Base-by-base conservation (phyloP, 1,284 basidiomycete genomes). In the Tylopilus orsonianus region DNA sequence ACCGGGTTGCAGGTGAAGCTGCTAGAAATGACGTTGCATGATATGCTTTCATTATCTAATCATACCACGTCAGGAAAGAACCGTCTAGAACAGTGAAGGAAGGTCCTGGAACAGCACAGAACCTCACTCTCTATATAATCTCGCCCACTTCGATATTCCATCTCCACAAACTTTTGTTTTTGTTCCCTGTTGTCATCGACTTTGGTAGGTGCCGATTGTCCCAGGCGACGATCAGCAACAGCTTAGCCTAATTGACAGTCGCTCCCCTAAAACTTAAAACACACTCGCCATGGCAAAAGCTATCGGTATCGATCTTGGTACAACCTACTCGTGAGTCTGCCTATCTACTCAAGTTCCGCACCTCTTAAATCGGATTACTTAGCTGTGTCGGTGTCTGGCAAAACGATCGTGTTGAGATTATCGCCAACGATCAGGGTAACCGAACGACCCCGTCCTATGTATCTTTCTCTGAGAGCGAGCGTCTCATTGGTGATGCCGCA, bases 401-500 rank as follows among this genome's bases (percentile, higher is more conserved):
- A 77, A 93, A 97, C 63, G 94, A 93, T 60, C 89, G 90, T 60
- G 93, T 97, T 34, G 93, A 97, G 73, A 97, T 96, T 61, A 94
- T 96, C 64, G 91, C 94, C 69, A 97, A 97, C 74, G 94, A 96
- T 77, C 93, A 97, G 71, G 94, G 94, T 70, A 90, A 97, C 75
- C 90, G 93, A 72, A 97, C 96, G 71, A 97, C 94, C 23, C 93
- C 94, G 34, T 97, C 92, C 65, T 94, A 90, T 90, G 94, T 97
- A 57, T 78, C 80, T 56, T 97, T 97, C 75, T 82, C 85, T 41
- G 87, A 93, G 8, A 91, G 93, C 1, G 96, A 99, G 72, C 87
- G 95, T 70, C 80, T 98, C 82, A 98, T 98, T 67, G 96, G 95
- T 72, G 96, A 98, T 83, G 93, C 93, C 62, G 96, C 95, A 59